Conservation (phyloP, 2,329 filamentous ascomycete genomes). For the Aspergillus sp. region DNA sequence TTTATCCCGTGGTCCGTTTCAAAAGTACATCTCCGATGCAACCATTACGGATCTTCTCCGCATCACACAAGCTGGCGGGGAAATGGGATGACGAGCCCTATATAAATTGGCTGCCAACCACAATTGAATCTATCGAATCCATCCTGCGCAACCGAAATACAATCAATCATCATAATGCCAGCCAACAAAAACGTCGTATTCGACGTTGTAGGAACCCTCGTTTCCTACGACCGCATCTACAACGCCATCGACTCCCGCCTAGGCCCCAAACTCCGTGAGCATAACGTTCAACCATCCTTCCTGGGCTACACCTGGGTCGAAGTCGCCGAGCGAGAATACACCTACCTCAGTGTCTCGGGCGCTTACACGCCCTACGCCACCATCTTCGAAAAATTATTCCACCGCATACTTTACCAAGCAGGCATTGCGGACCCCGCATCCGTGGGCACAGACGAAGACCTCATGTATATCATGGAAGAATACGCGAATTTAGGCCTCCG, state of each 20-base stretch:
- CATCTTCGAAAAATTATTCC: slow-evolving; percentile 37
- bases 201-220: slow-evolving; percentile 34
- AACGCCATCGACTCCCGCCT: slow-evolving; percentile 31
- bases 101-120: neutral
- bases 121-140: neutral
- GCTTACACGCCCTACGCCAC: slow-evolving; percentile 33
- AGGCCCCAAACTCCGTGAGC: slow-evolving; percentile 28
- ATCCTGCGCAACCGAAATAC: neutral
- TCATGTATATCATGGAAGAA: slow-evolving; percentile 28
- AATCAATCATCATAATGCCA: neutral
- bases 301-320: slow-evolving; percentile 41
- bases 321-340: slow-evolving; percentile 40
- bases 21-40: neutral
- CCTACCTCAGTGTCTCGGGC: slow-evolving; percentile 37
- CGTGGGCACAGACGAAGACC: slow-evolving; percentile 34
- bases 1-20: neutral
- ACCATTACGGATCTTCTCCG: neutral
- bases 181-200: slow-evolving; percentile 22
- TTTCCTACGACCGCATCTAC: slow-evolving; percentile 36
- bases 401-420: slow-evolving; percentile 36
- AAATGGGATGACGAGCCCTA: neutral
- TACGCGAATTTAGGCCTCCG: slow-evolving; percentile 28
- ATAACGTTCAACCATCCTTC: slow-evolving; percentile 30
- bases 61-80: neutral
- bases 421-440: slow-evolving; percentile 34